A percentile compares a stretch with the other conserved stretches of the same genome.
Conservation (phyloP, 768 basidiomycete genomes). For the Rhizopogon rudus region DNA sequence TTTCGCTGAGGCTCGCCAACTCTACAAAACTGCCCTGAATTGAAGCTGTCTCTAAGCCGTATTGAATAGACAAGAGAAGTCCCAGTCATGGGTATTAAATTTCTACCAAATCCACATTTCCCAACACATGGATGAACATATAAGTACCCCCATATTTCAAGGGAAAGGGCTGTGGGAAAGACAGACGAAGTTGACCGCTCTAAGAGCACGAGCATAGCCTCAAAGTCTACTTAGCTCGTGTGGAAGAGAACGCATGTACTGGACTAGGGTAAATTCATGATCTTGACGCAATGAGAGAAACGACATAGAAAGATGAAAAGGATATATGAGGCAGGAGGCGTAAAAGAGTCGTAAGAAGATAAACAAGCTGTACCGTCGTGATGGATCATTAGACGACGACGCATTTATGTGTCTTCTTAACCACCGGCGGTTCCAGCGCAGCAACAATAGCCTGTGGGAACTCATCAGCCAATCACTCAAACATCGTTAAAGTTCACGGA, state of each 20-base stretch:
- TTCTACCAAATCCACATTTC: slow-evolving; percentile 26
- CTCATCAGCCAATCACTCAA: slow-evolving; percentile 3
- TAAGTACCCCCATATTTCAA: slow-evolving; percentile 20
- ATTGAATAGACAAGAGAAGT: slow-evolving; percentile 4
- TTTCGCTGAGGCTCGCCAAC: background rate
- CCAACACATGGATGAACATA: slow-evolving; percentile 25
- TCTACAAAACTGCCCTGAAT: background rate
- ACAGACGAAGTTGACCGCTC: background rate
- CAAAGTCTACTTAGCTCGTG: slow-evolving; percentile 23
- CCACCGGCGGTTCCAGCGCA: slow-evolving; percentile 93
- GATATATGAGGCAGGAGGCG: slow-evolving; percentile 32
- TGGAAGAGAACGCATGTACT: slow-evolving; percentile 14
- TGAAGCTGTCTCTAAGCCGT: background rate
- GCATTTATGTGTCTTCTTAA: slow-evolving; percentile 78
- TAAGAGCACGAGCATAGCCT: slow-evolving; percentile 13
- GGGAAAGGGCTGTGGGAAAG: background rate
- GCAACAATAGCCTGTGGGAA: slow-evolving; percentile 87
- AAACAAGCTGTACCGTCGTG: slow-evolving; percentile 22
- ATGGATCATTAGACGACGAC: slow-evolving; percentile 64
- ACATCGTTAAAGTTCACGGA: slow-evolving; percentile 33
- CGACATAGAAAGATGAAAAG: slow-evolving; percentile 24
- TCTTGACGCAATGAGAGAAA: slow-evolving; percentile 13
- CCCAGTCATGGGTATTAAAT: slow-evolving; percentile 31
- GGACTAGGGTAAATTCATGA: slow-evolving; percentile 19
- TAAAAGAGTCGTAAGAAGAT: slow-evolving; percentile 31